Base-by-base conservation (phyloP, 768 basidiomycete genomes). In the Trametes meyenii region DNA sequence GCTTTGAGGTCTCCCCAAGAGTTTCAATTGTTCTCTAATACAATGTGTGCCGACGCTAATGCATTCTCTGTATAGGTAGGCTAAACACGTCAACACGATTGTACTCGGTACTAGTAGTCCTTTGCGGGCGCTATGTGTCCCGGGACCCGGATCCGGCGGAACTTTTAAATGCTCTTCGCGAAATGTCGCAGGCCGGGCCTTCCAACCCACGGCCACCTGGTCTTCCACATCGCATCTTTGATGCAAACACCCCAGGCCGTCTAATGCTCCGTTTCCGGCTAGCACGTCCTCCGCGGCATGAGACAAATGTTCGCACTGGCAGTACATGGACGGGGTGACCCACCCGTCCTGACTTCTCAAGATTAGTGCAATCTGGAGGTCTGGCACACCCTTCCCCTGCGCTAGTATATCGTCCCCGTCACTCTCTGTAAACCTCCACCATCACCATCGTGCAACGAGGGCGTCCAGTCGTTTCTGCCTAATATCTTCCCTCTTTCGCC, bases 391-490 rank as follows among this genome's bases (percentile, higher is more conserved):
- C 23, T 5, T 10, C 48, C 26, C 5, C 36, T 5, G 10, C 16
- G 23, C 29, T 29, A 23, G 8, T n/a, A 23, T 50, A 40, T 33
- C 23, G 36, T 35, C 50, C 42, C 55, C 33, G 24, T 24, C 43
- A 43, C 36, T 46, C 39, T 53, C 45, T 54, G 56, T 58, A 55
- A 50, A 33, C 29, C 29, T 3, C 29, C 29, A 33, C 29, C 35
- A 62, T 42, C 50, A 54, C 68, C 45, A 59, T 77, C 33, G 84
- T 82, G 60, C 68, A 69, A 48, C 36, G 57, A 50, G 58, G 55
- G 79, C 81, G 10, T 60, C 81, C 65, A 83, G 86, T 50, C 55
- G 79, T 72, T 56, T 50, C 50, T 42, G 3, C 21, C 29, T n/a
- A n/a, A 36, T 55, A 38, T 55, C 26, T 58, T 21, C n/a, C 24